phyloP scores from a whole-genome alignment of 345 rosid species.

The Diplotaxis tenuifolia region DNA sequence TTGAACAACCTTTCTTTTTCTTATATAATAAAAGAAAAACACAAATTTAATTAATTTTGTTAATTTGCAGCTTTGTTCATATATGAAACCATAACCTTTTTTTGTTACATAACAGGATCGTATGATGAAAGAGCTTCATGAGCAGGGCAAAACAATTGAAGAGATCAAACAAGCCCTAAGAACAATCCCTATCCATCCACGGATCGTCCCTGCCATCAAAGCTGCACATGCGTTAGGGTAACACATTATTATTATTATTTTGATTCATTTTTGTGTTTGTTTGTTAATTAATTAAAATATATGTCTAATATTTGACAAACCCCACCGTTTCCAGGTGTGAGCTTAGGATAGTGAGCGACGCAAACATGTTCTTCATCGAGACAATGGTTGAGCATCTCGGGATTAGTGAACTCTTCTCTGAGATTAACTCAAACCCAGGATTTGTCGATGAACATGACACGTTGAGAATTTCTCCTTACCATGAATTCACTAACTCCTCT shows the following conservation, averaged over 20 bases:
- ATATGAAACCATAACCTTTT: neutral
- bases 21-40: neutral
- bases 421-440: slow-evolving; percentile 73
- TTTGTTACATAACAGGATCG: slow-evolving; percentile 47
- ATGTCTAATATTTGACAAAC: slow-evolving; percentile 18
- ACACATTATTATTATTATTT: neutral
- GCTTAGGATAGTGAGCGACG: slow-evolving; percentile 76
- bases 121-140: slow-evolving; percentile 76
- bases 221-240: slow-evolving; percentile 66
- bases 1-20: neutral
- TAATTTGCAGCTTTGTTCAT: neutral
- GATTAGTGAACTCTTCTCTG: slow-evolving; percentile 57
- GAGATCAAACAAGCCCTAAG: slow-evolving; percentile 58
- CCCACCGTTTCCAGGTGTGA: slow-evolving; percentile 61
- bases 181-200: slow-evolving; percentile 59
- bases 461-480: slow-evolving; percentile 62
- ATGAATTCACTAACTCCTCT: slow-evolving; percentile 51
- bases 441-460: slow-evolving; percentile 54
- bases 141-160: slow-evolving; percentile 55
- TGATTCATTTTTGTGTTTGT: neutral
- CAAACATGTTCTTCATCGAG: slow-evolving; percentile 75
- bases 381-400: slow-evolving; percentile 66
- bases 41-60: neutral
- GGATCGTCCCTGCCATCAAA: slow-evolving; percentile 67
- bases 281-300: neutral